A percentile compares a stretch with the other conserved stretches of the same genome.
These are phyloP conservation scores for Morella rubra DNA, from an alignment of 306 rosid genomes.

Conservation along the genomic window DNA sequence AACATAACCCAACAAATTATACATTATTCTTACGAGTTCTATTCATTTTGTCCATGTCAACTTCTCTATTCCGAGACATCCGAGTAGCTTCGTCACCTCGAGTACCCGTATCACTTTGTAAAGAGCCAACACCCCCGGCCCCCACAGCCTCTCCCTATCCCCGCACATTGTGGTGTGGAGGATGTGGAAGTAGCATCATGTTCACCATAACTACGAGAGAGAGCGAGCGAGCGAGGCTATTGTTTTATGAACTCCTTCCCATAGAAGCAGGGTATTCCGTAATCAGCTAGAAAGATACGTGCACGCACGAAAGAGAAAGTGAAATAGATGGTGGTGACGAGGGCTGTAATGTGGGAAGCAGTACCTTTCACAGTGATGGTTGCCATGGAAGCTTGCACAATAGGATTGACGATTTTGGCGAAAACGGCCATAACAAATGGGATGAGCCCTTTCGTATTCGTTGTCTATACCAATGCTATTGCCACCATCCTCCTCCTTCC, in stretches of 20 bases:
- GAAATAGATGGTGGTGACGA: slow-evolving; percentile 26
- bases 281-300: too few relatives aligned
- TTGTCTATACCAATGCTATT: slow-evolving; percentile 56
- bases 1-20: too few relatives aligned
- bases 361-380: slow-evolving; percentile 59
- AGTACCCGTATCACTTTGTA: slow-evolving; percentile 27
- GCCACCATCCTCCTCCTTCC: slow-evolving; percentile 57
- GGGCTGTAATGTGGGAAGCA: slow-evolving; percentile 31
- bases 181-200: too few relatives aligned
- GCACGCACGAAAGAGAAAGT: not conserved
- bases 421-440: slow-evolving; percentile 64
- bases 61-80: not conserved
- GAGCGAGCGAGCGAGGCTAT: not conserved
- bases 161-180: too few relatives aligned
- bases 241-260: too few relatives aligned
- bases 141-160: not conserved
- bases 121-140: slow-evolving; percentile 28
- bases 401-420: slow-evolving; percentile 61
- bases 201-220: not conserved
- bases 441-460: slow-evolving; percentile 68
- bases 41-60: not conserved
- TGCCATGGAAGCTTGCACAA: slow-evolving; percentile 65
- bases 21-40: too few relatives aligned
- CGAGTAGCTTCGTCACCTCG: slow-evolving; percentile 42
- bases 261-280: not conserved